Evolutionary conservation across 2,329 filamentous ascomycete genomes (phyloP), one percentile per base, ranked within the genome.

Genomic region (Aureobasidium sp.): DNA sequence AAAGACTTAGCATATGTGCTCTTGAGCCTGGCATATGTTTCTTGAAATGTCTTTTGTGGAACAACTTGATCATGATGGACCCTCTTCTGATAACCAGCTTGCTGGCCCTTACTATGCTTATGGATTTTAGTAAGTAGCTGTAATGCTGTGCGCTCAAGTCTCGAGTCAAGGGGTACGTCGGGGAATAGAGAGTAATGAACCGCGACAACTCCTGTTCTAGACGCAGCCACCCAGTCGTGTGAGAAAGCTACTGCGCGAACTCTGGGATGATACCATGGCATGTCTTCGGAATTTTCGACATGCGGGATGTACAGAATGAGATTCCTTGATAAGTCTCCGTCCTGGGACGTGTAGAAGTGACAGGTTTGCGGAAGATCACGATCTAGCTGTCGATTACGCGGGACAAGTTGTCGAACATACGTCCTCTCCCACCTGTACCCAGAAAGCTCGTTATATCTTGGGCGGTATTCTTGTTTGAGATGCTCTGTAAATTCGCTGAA

Each of bases 191-290:
- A 66, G 67, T 82, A 82, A 68, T 82, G 78, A n/a, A 84, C 67
- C 3, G 80, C 81, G 5, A 85, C 68, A 1, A 67, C 71, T 9
- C 78, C 78, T 63, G 44, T 37, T n/a, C 7, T 37, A 3, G 36
- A 52, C 34, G 47, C 20, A 6, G 47, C 26, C 7, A 26, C 34
- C 39, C 72, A 39, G 57, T 80, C 71, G 73, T 95, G 90, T 8
- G 92, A 76, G 67, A 94, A 92, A 5, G 87, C 90, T 27, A 96
- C 80, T 13, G 84, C 85, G 57, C 81, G 82, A 26, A 96, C 87
- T 59, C 82, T 80, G 26, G 93, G 93, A 71, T 97, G 92, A 74
- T 97, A 97, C 75, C 89, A 96, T 0, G 93, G 93, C 65, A 94
- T 81, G 2, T 87, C 82, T 15, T 82, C 79, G 12, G 81, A 76